phyloP scores from a whole-genome alignment of 2,329 filamentous ascomycete genomes.

The Fusarium concolor region DNA sequence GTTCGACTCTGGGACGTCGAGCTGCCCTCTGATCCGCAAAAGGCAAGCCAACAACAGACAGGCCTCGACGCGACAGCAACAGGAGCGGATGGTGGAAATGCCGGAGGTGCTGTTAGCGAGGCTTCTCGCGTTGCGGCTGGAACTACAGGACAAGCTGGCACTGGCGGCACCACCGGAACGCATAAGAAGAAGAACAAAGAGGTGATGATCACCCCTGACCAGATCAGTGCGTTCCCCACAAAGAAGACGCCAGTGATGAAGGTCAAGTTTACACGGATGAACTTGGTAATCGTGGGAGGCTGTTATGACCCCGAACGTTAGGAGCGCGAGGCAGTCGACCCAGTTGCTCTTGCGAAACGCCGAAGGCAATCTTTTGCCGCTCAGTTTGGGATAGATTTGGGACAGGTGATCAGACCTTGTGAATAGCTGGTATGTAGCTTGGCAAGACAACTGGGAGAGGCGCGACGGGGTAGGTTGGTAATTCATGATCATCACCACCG shows the following conservation, averaged over 20 bases:
- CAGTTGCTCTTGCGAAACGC: conserved; percentile 15
- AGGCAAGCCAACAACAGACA: conserved; percentile 62
- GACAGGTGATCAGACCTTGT: conserved; percentile 7
- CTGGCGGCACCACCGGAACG: conserved; percentile 47
- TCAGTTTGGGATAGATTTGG: conserved; percentile 37
- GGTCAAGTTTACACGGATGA: conserved; percentile 95
- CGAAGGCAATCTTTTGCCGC: conserved; percentile 31
- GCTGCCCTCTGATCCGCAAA: conserved; percentile 73
- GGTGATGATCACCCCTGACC: conserved; percentile 88
- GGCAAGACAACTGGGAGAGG: background rate
- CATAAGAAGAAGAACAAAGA: conserved; percentile 88
- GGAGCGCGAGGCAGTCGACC: conserved; percentile 33
- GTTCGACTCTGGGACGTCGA: conserved; percentile 95
- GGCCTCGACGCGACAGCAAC: conserved; percentile 57
- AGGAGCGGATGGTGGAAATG: conserved; percentile 55
- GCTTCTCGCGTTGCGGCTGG: conserved; percentile 46
- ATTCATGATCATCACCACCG: background rate
- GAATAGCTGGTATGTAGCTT: background rate
- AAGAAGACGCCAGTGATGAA: conserved; percentile 97
- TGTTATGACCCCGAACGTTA: conserved; percentile 69
- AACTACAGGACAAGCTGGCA: conserved; percentile 46
- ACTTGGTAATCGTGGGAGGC: conserved; percentile 87
- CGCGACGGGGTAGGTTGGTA: background rate
- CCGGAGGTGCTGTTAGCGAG: conserved; percentile 44
- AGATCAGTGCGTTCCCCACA: conserved; percentile 93